Evolutionary conservation across 345 rosid genomes (phyloP), one percentile per base, ranked within the genome.

Genomic region (Salix dunnii): DNA sequence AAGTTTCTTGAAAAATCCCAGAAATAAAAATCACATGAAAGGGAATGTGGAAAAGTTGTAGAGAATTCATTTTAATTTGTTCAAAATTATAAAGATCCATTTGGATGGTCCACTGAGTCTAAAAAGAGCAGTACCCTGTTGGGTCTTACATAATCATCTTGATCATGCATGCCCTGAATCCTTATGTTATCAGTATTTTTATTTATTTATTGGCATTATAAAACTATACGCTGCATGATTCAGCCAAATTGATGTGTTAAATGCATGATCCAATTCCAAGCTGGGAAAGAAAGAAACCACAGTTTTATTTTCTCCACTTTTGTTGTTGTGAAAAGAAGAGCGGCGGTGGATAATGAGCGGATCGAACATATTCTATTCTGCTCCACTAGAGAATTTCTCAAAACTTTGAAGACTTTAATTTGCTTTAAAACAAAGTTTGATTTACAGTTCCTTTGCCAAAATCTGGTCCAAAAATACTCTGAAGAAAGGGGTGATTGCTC

Each of bases 341-440:
- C 27, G 30, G 17, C 17, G 25, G 18, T n/a, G 48, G 23, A 30
- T n/a, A 2, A n/a, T 0, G 61, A 1, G 23, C 23, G 10, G 23
- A 6, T 53, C 10, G 64, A 71, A 51, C 74, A 48, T 51, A 30
- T 71, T 71, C 63, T 51, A 30, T 49, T 20, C 18, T 10, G 33
- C 10, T 30, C 55, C 51, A 43, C 58, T 69, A 7, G 38, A 16
- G 10, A 30, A 51, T 28, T 53, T 71, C 25, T 31, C 27, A 51
- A 53, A 7, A 53, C 65, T 71, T 53, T 71, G 55, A 18, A 8
- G 17, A 51, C 18, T 70, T 30, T 28, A 46, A 46, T 46, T 46
- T 71, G 63, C 74, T 71, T 71, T 51, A 51, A 12, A 71, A 31
- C 42, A 71, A 71, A 71, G 74, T 71, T 70, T 70, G 62, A 70